phyloP scores from a whole-genome alignment of 768 basidiomycete species.

The Suillus plorans region DNA sequence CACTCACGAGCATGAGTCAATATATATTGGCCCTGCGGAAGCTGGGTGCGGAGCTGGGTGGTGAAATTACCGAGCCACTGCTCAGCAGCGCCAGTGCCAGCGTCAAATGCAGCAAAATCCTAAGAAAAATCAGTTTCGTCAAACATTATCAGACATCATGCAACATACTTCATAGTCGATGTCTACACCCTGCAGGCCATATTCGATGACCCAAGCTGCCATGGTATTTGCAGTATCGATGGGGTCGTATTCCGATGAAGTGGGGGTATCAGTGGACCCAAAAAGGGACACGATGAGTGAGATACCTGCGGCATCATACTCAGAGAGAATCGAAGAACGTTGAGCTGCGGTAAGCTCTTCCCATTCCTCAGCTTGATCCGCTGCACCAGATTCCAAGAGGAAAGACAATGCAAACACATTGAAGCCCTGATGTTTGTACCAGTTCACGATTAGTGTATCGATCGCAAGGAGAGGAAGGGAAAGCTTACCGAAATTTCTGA shows the following conservation, averaged over 20 bases:
- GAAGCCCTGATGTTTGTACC: not conserved
- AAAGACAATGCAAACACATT: conserved; percentile 41
- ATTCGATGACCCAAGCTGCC: conserved; percentile 46
- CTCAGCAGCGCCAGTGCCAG: conserved; percentile 37
- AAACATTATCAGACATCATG: not conserved
- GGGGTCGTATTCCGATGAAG: conserved; percentile 39
- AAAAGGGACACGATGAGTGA: conserved; percentile 58
- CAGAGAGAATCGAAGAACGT: conserved; percentile 41
- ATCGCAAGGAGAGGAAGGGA: not conserved
- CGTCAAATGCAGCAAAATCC: conserved; percentile 34
- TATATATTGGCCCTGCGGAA: conserved; percentile 34
- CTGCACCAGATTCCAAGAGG: conserved; percentile 39
- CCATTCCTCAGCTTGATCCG: conserved; percentile 49
- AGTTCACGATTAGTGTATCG: conserved; percentile 1
- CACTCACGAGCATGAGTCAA: conserved; percentile 36
- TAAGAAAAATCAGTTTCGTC: conserved; percentile 9
- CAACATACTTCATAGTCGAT: conserved; percentile 47
- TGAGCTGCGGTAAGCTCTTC: conserved; percentile 35
- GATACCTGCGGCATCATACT: conserved; percentile 57
- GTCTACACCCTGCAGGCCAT: conserved; percentile 52
- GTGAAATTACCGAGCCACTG: conserved; percentile 35
- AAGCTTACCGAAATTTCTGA: conserved; percentile 41
- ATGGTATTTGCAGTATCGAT: conserved; percentile 40
- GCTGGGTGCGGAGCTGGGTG: conserved; percentile 29
- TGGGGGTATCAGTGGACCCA: conserved; percentile 44